Percentiles rank a stretch among this genome's conserved stretches.
Conservation (phyloP, 257 asterid genomes). For the Solanum verrucosum region DNA sequence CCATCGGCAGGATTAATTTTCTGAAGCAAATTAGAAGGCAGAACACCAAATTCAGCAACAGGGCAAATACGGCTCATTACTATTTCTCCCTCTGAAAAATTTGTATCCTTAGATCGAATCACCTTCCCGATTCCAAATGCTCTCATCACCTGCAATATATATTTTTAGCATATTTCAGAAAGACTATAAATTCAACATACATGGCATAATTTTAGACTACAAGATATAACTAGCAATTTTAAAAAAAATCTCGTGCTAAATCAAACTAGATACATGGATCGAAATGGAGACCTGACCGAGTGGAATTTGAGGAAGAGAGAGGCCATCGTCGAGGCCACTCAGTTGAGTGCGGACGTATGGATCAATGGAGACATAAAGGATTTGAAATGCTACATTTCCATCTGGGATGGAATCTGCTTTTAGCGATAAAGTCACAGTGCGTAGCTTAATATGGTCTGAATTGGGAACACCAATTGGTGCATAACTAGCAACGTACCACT, state of each 20-base stretch:
- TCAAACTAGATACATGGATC: not conserved
- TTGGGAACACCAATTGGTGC: not conserved
- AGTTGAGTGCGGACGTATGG: not conserved
- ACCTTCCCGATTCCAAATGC: not conserved
- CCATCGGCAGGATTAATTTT: not conserved
- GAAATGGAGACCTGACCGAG: not conserved
- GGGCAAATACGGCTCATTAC: not conserved
- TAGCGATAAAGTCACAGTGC: not conserved
- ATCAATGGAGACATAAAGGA: not conserved
- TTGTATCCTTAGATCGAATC: not conserved
- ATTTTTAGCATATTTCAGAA: too few species aligned
- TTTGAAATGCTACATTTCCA: not conserved
- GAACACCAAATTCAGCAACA: not conserved
- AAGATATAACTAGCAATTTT: too few species aligned
- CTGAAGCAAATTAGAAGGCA: not conserved
- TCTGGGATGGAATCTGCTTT: not conserved
- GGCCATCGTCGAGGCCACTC: not conserved
- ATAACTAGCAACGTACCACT: not conserved
- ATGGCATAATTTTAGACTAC: too few species aligned
- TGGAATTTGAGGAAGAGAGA: not conserved
- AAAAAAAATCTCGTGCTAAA: not conserved
- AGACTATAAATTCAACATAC: too few species aligned
- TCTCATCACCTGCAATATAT: not conserved
- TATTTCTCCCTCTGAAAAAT: not conserved
- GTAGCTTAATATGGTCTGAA: not conserved